phyloP scores from a whole-genome alignment of 257 asterid genomes.

The Penstemon barbatus region DNA sequence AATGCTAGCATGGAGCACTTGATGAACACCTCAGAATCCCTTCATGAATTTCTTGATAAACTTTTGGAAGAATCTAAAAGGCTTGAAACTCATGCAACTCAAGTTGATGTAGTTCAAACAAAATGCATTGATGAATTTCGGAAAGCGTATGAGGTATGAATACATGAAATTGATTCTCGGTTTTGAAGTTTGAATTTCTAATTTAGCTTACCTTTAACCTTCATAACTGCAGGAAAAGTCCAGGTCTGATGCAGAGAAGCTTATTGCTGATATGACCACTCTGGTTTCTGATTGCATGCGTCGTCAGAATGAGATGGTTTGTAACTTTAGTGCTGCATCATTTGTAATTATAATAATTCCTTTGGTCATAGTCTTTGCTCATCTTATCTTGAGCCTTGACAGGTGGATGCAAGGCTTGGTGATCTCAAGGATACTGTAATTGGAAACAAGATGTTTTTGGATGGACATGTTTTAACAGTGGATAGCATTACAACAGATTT shows the following conservation, averaged over 20 bases:
- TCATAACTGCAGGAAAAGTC: slow-evolving; percentile 60
- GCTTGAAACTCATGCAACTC: slow-evolving; percentile 56
- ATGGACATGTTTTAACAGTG: slow-evolving; percentile 63
- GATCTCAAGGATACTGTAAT: slow-evolving; percentile 53
- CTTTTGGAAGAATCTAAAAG: slow-evolving; percentile 58
- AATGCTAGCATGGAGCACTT: slow-evolving; percentile 52
- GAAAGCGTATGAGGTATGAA: slow-evolving; percentile 66
- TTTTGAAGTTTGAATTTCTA: slow-evolving; percentile 4
- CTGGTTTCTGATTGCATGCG: slow-evolving; percentile 67
- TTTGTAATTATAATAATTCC: not conserved
- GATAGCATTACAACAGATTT: slow-evolving; percentile 70
- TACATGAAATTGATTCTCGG: not conserved
- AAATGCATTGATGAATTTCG: slow-evolving; percentile 63
- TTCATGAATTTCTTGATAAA: slow-evolving; percentile 51
- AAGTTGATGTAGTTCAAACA: slow-evolving; percentile 52
- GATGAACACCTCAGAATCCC: slow-evolving; percentile 53
- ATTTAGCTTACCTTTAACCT: slow-evolving; percentile 26
- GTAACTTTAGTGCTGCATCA: slow-evolving; percentile 17
- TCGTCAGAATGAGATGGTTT: slow-evolving; percentile 75
- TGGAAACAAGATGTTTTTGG: slow-evolving; percentile 61
- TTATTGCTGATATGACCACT: slow-evolving; percentile 71
- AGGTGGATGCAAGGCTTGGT: slow-evolving; percentile 72
- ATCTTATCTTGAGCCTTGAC: slow-evolving; percentile 23
- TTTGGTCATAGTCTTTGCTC: slow-evolving; percentile 5
- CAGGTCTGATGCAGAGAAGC: slow-evolving; percentile 66